phyloP scores from a whole-genome alignment of 441 rosid species.

The Adansonia grandidieri region DNA sequence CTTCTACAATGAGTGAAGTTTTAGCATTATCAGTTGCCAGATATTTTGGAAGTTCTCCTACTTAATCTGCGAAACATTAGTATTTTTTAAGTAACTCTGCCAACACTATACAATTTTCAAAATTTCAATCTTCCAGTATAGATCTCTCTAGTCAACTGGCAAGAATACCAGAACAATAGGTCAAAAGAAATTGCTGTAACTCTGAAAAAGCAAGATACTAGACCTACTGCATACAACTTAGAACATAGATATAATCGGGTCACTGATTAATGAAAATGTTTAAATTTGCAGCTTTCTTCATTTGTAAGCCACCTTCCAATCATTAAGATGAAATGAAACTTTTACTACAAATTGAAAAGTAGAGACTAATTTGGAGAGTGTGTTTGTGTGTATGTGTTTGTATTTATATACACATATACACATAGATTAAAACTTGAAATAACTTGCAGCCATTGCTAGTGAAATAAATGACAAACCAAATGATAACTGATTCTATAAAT shows the following conservation, averaged over 20 bases:
- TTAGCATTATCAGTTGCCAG: no score
- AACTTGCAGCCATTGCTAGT: not conserved
- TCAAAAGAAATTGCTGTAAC: not conserved
- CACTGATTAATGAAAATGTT: not conserved
- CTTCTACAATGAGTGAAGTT: no score
- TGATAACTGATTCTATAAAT: not conserved
- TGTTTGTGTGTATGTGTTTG: no score
- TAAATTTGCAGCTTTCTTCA: not conserved
- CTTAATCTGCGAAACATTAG: not conserved
- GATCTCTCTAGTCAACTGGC: not conserved
- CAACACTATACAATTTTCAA: not conserved
- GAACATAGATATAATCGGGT: not conserved
- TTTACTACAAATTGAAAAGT: not conserved
- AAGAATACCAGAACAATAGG: not conserved
- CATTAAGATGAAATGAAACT: not conserved
- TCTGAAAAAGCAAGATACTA: not conserved
- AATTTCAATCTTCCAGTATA: not conserved
- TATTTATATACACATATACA: no score
- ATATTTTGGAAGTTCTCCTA: no score
- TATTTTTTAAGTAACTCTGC: not conserved
- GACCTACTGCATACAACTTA: not conserved
- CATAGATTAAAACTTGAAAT: no score
- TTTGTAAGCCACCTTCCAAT: not conserved
- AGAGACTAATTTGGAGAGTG: not conserved
- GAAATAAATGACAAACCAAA: conserved; percentile 2